Conservation (phyloP, 257 asterid species). For the Nemophila menziesii region DNA sequence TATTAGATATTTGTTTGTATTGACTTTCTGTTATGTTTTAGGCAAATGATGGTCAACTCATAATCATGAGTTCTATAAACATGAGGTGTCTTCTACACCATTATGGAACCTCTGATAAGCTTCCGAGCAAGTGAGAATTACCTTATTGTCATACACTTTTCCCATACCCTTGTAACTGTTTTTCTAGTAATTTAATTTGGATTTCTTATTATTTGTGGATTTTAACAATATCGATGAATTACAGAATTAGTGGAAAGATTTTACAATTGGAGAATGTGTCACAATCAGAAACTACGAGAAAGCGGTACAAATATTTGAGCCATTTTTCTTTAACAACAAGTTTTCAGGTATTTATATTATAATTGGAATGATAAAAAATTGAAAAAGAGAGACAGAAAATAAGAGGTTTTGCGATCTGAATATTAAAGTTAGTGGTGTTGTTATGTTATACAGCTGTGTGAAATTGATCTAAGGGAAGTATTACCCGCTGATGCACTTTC, state of each 20-base stretch:
- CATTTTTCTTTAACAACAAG: slow-evolving; percentile 90
- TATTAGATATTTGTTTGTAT: not conserved
- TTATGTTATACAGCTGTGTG: slow-evolving; percentile 59
- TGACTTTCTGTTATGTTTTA: slow-evolving; percentile 16
- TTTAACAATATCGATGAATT: slow-evolving; percentile 19
- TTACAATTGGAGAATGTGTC: slow-evolving; percentile 73
- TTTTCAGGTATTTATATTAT: slow-evolving; percentile 44
- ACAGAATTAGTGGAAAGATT: slow-evolving; percentile 79
- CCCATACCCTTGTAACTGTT: not conserved
- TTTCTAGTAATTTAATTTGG: too few species aligned
- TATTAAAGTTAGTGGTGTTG: slow-evolving; percentile 6
- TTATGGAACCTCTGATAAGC: slow-evolving; percentile 60
- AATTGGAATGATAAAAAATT: too few species aligned
- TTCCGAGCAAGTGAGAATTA: slow-evolving; percentile 63
- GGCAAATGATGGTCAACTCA: slow-evolving; percentile 89
- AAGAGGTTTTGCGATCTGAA: not conserved
- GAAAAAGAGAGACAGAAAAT: not conserved
- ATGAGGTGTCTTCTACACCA: slow-evolving; percentile 91
- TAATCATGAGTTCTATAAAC: slow-evolving; percentile 72
- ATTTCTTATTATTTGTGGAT: too few species aligned
- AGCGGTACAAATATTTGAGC: slow-evolving; percentile 87
- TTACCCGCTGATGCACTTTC: slow-evolving; percentile 69
- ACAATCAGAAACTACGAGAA: slow-evolving; percentile 79
- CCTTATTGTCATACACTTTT: slow-evolving; percentile 1
- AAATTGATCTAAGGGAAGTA: slow-evolving; percentile 49